Conservation (phyloP, 2,329 filamentous ascomycete genomes). For the Colletotrichum limetticola region DNA sequence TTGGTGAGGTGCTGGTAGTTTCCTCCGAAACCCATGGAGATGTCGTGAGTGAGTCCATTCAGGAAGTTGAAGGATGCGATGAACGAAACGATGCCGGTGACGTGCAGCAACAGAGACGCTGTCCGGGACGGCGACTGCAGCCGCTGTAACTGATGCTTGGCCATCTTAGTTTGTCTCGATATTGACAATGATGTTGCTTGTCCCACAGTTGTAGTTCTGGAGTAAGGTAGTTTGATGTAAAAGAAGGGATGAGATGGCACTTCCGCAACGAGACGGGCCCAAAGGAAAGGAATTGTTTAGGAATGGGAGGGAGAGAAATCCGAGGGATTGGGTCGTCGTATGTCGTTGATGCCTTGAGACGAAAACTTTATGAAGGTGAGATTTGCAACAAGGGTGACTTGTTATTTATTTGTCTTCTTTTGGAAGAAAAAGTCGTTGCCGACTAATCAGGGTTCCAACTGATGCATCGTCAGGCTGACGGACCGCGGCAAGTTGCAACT, state of each 20-base stretch:
- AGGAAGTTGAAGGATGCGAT: constrained; percentile 64
- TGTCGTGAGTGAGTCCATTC: constrained; percentile 58
- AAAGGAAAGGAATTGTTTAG: constrained; percentile 10
- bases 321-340: constrained; percentile 19
- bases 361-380: not conserved
- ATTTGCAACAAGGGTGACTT: not conserved
- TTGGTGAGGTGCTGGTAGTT: constrained; percentile 81
- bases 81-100: constrained; percentile 63
- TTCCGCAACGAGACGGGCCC: not conserved
- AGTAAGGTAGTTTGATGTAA: not conserved
- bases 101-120: constrained; percentile 71
- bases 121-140: constrained; percentile 72
- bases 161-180: constrained; percentile 45
- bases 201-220: constrained; percentile 9
- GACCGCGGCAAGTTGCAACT: constrained; percentile 21
- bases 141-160: constrained; percentile 71
- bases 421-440: not conserved
- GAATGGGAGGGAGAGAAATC: constrained; percentile 24
- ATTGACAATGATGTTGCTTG: not conserved
- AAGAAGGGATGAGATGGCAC: constrained; percentile 16
- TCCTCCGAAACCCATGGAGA: constrained; percentile 71
- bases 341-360: constrained; percentile 15
- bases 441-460: constrained; percentile 23
- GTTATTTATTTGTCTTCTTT: not conserved
- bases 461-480: constrained; percentile 21